Conservation (phyloP, 1,139 yeast species). For the Pneumocystis jirovecii region DNA sequence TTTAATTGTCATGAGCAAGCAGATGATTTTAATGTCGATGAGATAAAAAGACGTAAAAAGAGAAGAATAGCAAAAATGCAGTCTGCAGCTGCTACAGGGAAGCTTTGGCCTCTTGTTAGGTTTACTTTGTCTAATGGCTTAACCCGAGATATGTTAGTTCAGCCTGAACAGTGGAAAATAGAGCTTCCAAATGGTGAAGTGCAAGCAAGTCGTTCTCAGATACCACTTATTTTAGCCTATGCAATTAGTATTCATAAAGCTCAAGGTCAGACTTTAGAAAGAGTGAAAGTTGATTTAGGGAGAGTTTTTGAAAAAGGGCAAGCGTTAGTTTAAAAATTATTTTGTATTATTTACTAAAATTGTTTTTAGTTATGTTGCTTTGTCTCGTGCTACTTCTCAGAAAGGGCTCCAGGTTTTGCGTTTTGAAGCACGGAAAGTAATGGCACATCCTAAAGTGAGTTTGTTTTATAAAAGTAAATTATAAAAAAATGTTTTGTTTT, state of each 20-base stretch:
- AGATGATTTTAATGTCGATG: conserved; percentile 8
- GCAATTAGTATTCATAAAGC: conserved; percentile 89
- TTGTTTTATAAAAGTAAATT: conserved; percentile 35
- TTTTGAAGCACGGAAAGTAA: conserved; percentile 47
- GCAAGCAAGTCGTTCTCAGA: conserved; percentile 44
- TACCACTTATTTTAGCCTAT: conserved; percentile 88
- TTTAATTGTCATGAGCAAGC: conserved; percentile 9
- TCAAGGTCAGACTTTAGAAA: conserved; percentile 84
- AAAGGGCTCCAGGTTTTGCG: conserved; percentile 61
- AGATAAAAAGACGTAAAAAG: conserved; percentile 4
- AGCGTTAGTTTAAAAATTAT: conserved; percentile 46
- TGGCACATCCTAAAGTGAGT: conserved; percentile 51
- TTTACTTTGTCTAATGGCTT: conserved; percentile 58
- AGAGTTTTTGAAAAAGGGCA: conserved; percentile 75
- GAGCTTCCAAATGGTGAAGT: conserved; percentile 44
- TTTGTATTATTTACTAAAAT: conserved; percentile 63
- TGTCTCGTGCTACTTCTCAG: conserved; percentile 71
- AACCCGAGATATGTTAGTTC: conserved; percentile 55
- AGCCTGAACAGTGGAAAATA: conserved; percentile 59
- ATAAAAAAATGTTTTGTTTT: neutral
- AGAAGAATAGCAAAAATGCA: conserved; percentile 5
- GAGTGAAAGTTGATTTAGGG: conserved; percentile 65
- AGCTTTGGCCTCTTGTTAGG: conserved; percentile 53
- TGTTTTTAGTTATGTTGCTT: conserved; percentile 39
- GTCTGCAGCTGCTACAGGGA: conserved; percentile 5